These are phyloP conservation scores for Salix exigua DNA, from an alignment of 345 rosid species.

Conservation along the genomic window DNA sequence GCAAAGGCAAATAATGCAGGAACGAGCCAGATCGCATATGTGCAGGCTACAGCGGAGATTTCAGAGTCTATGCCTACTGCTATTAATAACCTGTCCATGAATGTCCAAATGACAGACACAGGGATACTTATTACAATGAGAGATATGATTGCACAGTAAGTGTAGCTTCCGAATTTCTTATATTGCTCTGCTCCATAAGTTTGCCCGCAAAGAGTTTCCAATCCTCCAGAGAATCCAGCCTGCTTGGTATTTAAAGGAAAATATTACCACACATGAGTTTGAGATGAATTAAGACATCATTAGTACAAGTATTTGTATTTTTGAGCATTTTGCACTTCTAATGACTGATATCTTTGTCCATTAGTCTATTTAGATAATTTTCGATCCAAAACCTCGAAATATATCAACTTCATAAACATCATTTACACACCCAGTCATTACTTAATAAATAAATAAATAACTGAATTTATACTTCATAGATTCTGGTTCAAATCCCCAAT, in stretches of 20 bases:
- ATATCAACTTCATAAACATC: no score
- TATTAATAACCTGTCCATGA: constrained; percentile 42
- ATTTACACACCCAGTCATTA: no score
- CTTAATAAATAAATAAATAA: no score
- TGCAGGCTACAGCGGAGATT: constrained; percentile 39
- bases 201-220: constrained; percentile 64
- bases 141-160: constrained; percentile 34
- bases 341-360: no score
- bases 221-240: constrained; percentile 53
- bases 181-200: constrained; percentile 60
- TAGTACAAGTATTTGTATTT: not conserved
- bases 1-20: constrained; percentile 44
- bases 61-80: constrained; percentile 40
- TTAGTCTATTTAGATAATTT: no score
- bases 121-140: constrained; percentile 35
- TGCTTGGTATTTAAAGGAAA: not conserved
- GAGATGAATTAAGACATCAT: not conserved
- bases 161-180: constrained; percentile 37
- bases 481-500: no score
- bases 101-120: constrained; percentile 36
- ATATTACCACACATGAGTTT: no score
- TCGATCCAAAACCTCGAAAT: no score
- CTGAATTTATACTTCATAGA: no score
- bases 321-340: not conserved
- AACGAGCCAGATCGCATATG: constrained; percentile 41